Conservation (phyloP, 345 rosid species). For the Bruguiera parviflora region DNA sequence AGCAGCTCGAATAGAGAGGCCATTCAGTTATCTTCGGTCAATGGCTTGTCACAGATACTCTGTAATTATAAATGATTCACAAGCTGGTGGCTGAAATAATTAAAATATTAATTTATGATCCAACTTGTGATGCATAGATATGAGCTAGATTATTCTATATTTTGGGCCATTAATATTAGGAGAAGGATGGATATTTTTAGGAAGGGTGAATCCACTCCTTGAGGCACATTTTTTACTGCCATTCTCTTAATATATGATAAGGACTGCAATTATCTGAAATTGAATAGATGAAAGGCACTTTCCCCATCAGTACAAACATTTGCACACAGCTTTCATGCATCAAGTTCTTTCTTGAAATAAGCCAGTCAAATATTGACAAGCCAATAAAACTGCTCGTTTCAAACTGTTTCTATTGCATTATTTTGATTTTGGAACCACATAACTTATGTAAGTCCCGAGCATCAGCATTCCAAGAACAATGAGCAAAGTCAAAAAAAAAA, state of each 20-base stretch:
- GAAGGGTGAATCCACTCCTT: not conserved
- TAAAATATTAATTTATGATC: no score
- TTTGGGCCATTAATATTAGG: not conserved
- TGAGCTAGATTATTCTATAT: not conserved
- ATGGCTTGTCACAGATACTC: not conserved
- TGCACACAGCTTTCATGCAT: not conserved
- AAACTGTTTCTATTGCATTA: not conserved
- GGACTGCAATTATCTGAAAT: not conserved
- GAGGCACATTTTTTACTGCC: not conserved
- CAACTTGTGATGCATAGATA: not conserved
- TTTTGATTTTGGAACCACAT: not conserved
- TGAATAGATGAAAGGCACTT: not conserved
- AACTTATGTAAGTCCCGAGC: not conserved
- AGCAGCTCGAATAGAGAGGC: not conserved
- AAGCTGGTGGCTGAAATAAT: no score
- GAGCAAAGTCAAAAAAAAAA: not conserved
- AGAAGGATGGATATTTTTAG: no score
- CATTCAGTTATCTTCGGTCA: constrained; percentile 6
- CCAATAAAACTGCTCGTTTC: not conserved
- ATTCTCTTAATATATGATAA: not conserved
- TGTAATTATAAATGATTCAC: not conserved
- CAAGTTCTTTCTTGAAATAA: not conserved
- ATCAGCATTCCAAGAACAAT: constrained; percentile 1
- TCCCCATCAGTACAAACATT: not conserved
- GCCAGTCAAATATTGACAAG: not conserved